A percentile compares a stretch with the other conserved stretches of the same genome.
phyloP scores from a whole-genome alignment of 768 basidiomycete species.

The Lactarius psammicola region DNA sequence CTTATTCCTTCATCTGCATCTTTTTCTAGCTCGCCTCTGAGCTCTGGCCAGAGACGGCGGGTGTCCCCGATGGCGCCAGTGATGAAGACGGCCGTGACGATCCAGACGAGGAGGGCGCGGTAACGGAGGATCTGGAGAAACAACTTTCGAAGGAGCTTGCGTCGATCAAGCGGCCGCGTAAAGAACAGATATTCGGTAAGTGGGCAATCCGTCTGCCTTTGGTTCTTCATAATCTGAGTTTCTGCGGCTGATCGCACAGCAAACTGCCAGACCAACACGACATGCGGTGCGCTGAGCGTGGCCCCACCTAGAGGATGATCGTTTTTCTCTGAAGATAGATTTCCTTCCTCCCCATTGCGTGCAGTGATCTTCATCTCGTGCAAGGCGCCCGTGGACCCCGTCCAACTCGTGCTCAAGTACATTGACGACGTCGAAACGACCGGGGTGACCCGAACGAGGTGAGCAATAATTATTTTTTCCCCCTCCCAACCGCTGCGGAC shows the following conservation, averaged over 20 bases:
- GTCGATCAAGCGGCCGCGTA: constrained; percentile 63
- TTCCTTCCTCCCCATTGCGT: background rate
- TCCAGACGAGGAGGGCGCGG: constrained; percentile 39
- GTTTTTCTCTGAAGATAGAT: background rate
- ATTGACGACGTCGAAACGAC: constrained; percentile 60
- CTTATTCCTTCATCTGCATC: background rate
- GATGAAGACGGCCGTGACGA: constrained; percentile 29
- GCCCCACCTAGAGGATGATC: constrained; percentile 13
- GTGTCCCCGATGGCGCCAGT: constrained; percentile 6
- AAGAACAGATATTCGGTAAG: constrained; percentile 65
- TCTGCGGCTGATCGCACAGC: constrained; percentile 40
- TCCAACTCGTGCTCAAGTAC: constrained; percentile 62
- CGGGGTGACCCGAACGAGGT: constrained; percentile 68
- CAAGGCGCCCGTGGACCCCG: constrained; percentile 73
- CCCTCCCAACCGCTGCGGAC: background rate
- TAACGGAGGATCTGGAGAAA: constrained; percentile 57
- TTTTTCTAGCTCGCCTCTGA: constrained; percentile 59
- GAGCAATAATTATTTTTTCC: constrained; percentile 17
- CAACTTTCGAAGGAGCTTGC: constrained; percentile 72
- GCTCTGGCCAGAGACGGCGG: constrained; percentile 55
- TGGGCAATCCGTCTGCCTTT: constrained; percentile 12
- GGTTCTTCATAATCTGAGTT: background rate
- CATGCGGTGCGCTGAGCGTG: constrained; percentile 56
- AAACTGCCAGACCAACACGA: constrained; percentile 76
- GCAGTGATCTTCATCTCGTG: constrained; percentile 80